Conservation (phyloP, 805 yeast genomes). For the Kluyveromyces wickerhamii region DNA sequence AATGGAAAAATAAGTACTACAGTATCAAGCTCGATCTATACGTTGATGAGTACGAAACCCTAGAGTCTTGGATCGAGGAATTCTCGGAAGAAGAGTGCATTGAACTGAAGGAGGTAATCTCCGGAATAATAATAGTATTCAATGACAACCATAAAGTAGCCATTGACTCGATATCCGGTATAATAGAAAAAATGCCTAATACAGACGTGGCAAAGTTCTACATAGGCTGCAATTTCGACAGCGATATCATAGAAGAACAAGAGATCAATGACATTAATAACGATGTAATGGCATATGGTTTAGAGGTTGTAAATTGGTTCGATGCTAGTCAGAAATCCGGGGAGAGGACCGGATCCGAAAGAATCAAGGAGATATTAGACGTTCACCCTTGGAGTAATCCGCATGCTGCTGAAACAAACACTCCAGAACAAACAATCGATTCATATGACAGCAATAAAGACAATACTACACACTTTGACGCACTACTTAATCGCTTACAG, state of each 20-base stretch:
- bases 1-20: slow-evolving; percentile 29
- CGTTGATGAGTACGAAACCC: slow-evolving; percentile 21
- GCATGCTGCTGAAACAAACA: background rate
- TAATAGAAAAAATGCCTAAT: slow-evolving; percentile 2
- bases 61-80: slow-evolving; percentile 34
- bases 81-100: slow-evolving; percentile 30
- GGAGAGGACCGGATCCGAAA: slow-evolving; percentile 31
- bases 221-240: slow-evolving; percentile 1
- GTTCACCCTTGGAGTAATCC: slow-evolving; percentile 39
- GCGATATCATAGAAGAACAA: background rate
- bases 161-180: background rate
- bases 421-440: background rate
- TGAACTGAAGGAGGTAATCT: slow-evolving; percentile 37
- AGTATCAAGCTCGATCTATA: slow-evolving; percentile 23
- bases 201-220: background rate
- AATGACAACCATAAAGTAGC: background rate
- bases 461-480: slow-evolving; percentile 9
- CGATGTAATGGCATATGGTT: slow-evolving; percentile 18
- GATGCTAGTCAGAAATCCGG: slow-evolving; percentile 24
- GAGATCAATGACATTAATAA: slow-evolving; percentile 4
- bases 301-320: slow-evolving; percentile 34
- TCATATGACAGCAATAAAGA: background rate
- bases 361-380: slow-evolving; percentile 41
- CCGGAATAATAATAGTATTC: slow-evolving; percentile 38
- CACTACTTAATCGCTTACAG: slow-evolving; percentile 8